Base-by-base conservation (phyloP, 768 basidiomycete species). In the Mycena epipterygia region DNA sequence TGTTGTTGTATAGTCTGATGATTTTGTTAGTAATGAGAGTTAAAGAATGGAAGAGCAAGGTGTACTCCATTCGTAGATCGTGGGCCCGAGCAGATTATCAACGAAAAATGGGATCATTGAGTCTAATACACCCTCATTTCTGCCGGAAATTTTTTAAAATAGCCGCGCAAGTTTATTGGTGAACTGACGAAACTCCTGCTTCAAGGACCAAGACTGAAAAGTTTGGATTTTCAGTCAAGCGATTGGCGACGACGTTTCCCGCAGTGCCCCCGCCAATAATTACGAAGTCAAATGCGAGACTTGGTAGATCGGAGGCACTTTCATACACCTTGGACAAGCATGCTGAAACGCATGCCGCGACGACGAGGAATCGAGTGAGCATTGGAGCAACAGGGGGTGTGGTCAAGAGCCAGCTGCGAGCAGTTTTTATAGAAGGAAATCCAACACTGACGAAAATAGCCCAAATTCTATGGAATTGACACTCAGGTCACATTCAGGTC, bases 201-300 rank as follows among this genome's bases (percentile, higher is more conserved):
- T 80, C 79, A 16, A 80, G 56, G 19, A 80, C 42, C 21, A 80
- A 73, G 3, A 80, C 78, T n/a, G 56, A 60, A 37, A 78, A 67
- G 32, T 52, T 64, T 6, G 67, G 37, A 27, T 74, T 64, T 44
- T 80, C 78, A 13, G 74, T 73, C 25, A 80, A 71, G 17, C 77
- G 66, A 53, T 74, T 77, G 13, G 79, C 79, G 25, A 79, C 63
- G 7, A 78, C 79, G 60, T 73, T 76, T 55, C 79, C 78, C 37
- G 78, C 76, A 53, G 72, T 67, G 39, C 81, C 84, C 78, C 66
- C 64, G 2, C 33, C 16, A 66, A 19, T 71, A 29, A 67, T 46
- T 29, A 41, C 0, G 12, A 53, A 23, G 3, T 13, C 19, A 35
- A 35, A 35, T 21, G 19, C 48, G 17, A 70, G 58, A 23, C 49